Evolutionary conservation across 164 flowering plant genomes (phyloP), one percentile per base, ranked within the genome.

Genomic region (Vitis cinerea): DNA sequence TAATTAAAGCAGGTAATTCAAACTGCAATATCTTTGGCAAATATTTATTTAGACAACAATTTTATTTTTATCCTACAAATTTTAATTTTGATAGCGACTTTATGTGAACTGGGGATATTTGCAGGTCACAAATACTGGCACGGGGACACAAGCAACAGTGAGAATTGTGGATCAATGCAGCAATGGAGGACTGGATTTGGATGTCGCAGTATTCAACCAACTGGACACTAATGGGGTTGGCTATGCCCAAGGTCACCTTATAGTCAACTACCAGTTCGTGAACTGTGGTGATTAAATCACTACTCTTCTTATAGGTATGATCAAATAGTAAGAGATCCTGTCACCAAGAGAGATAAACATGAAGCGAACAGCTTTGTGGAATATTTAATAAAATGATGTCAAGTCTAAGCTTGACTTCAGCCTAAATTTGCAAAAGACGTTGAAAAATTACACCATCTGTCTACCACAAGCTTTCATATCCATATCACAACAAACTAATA

Each of bases 141-240:
- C 88, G 0, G 76, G 80, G 5, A 57, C 83, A 23, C 80, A 74
- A 61, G 61, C 17, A 50, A 83, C 81, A 0, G 87, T 84, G 48
- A 83, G 88, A 60, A 86, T 86, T 2, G 85, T 86, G 6, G 90
- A 86, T 66, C 85, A 86, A 60, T 86, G 91, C 74, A 63, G 74
- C 67, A 87, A 87, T n/a, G 91, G 88, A 63, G 88, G 91, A 44
- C 54, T 87, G 13, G 91, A 87, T 67, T 72, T 87, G 73, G 88
- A 87, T 8, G 71, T n/a, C 14, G 77, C 64, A 10, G 86, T 81
- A 27, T 85, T 87, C 55, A 31, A 48, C 1, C 75, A 70, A 30
- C 19, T 87, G 0, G 88, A 87, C 76, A 85, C 85, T 10, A 63
- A 85, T 65, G 80, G 86, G 56, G 16, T 4, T 13, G 91, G 91